Evolutionary conservation across 2,329 filamentous ascomycete species (phyloP).

Genomic region (Colletotrichum sp.): DNA sequence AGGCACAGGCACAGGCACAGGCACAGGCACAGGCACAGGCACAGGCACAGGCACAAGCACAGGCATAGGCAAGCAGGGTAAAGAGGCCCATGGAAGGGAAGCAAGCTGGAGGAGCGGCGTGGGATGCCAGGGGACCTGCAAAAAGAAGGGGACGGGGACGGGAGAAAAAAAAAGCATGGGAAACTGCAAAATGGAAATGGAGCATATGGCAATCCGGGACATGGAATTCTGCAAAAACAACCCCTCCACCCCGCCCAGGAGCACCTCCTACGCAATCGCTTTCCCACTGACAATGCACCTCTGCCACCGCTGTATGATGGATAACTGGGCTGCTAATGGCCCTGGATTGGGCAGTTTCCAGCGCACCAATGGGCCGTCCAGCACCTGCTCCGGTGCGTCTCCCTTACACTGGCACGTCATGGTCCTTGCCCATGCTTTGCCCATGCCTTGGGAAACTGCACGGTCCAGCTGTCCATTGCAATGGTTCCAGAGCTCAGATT

Average conservation of each 20-base stretch:
- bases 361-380: not conserved
- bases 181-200: conserved; percentile 20
- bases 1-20: no score
- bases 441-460: not conserved
- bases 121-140: not conserved
- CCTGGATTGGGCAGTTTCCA: not conserved
- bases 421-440: not conserved
- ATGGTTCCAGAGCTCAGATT: not conserved
- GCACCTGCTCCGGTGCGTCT: not conserved
- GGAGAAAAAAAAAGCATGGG: conserved; percentile 1
- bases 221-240: conserved; percentile 7
- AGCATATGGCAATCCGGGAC: conserved; percentile 15
- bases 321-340: not conserved
- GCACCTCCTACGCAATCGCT: not conserved
- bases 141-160: not conserved
- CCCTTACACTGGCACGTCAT: not conserved
- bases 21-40: no score
- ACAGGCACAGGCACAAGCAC: not conserved
- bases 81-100: not conserved
- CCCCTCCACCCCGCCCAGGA: not conserved
- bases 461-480: not conserved
- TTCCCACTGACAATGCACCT: not conserved
- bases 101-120: not conserved
- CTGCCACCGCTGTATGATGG: not conserved
- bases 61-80: not conserved